Evolutionary conservation across 2,329 filamentous ascomycete species (phyloP), one percentile per base, ranked within the genome.

Genomic region (Aspergillus niger): DNA sequence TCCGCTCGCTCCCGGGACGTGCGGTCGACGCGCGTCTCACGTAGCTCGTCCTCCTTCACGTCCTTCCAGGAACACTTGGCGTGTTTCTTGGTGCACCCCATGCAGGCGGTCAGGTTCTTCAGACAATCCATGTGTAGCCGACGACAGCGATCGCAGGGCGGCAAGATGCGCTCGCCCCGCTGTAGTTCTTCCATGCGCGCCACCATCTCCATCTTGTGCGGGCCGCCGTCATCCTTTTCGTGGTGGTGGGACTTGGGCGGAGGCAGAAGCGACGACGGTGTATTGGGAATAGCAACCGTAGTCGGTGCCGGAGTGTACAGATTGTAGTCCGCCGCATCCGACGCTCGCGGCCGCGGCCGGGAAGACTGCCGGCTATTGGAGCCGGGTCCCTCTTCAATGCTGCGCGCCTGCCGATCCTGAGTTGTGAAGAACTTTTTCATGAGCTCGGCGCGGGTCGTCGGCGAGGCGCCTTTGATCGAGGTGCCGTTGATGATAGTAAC

Each of bases 1-100:
- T 66, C 67, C 6, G 50, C 58, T n/a, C 51, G 54, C 52, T 65
- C 65, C 17, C 56, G 65, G 7, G 54, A 57, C 55, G 28, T 62
- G 41, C 51, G 66, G 22, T 62, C 61, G 28, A 57, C 58, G 54
- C 66, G 75, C 24, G 61, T 57, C 20, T 74, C 71, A 15, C 70
- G 72, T 10, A 86, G 65, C 68, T 96, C 92, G 3, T 89, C 88
- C 32, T 91, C 86, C 15, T 86, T 87, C n/a, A 95, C 86, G 48
- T 90, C 87, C 66, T 88, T 90, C 92, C 92, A 96, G 13, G 87
- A 88, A 74, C 92, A 96, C 69, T 92, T 93, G 20, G 91, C 91
- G 72, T 96, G 92, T 73, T 96, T 96, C 74, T 91, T 93, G 0
- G 92, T 96, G 74, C 92, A 96, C 22, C 91, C 91, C 74, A 89